Evolutionary conservation across 768 basidiomycete genomes (phyloP), one percentile per base, ranked within the genome.

Genomic region (Dacryopinax spathularia): DNA sequence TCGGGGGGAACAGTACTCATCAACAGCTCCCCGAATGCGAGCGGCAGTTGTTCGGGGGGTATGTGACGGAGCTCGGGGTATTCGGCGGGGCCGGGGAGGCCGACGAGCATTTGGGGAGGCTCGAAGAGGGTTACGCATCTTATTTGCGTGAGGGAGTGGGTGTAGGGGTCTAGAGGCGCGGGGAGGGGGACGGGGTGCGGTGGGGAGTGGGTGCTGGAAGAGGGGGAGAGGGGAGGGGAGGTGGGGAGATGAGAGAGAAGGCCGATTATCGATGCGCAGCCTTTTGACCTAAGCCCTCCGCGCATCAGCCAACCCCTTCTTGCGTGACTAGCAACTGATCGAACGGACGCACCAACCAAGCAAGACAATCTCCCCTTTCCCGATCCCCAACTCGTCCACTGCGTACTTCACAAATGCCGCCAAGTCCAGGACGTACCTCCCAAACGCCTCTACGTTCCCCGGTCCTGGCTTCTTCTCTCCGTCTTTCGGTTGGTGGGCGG

Each of bases 251-350:
- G 25, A 29, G 48, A 56, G 29, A 56, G 48, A 7, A 56, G 48
- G 25, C 25, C 25, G 48, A 56, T 31, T 9, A 56, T 9, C 3
- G 13, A 10, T 13, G 48, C 48, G 29, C 25, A 27, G 48, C 48
- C 48, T 56, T 56, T 56, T 10, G 48, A 56, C 48, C 48, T 56
- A n/a, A n/a, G n/a, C n/a, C n/a, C n/a, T n/a, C n/a, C n/a, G n/a
- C n/a, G n/a, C n/a, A n/a, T n/a, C n/a, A n/a, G n/a, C n/a, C n/a
- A n/a, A n/a, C n/a, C n/a, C n/a, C n/a, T 10, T 29, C 7, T 6
- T 9, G 48, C 7, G 25, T 56, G 3, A 56, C 48, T 29, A 27
- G 25, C 25, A 3, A 13, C 25, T 13, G 36, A 5, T 29, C 5
- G 29, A 56, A 56, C 9, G 10, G 25, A 25, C 25, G 13, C 18